Base-by-base conservation (phyloP, 441 rosid genomes). In the Melastoma candidum region DNA sequence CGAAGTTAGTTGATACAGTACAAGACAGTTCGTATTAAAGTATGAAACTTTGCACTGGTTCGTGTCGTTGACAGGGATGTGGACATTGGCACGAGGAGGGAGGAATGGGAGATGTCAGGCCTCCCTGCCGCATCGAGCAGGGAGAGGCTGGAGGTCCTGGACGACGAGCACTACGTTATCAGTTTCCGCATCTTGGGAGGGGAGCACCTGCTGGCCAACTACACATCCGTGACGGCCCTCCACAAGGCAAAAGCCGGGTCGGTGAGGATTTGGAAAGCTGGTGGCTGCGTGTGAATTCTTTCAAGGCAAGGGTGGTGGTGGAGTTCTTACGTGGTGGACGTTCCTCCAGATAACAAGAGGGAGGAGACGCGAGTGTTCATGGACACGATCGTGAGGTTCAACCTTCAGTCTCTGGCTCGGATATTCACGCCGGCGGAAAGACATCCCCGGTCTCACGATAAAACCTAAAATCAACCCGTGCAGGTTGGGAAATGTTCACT, bases 121-220 rank as follows among this genome's bases (percentile, higher is more conserved):
- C 75, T 87, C 12, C 93, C 96, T 0, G 96, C 96, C 0, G 72
- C 55, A 45, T 68, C 68, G 32, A 84, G 93, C 74, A 62, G 74
- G 50, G 96, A 87, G 66, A 58, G 79, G 41, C 80, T 87, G 7
- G 96, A 87, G 77, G 79, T 87, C 58, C 77, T 84, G 12, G 96
- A 87, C 59, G 94, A 84, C n/a, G 84, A 82, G 54, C 78, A 52
- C 3, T 82, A 82, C 53, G 84, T 87, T 43, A 48, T 87, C 32
- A 80, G 96, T 66, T 84, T 87, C 59, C 75, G 86, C 64, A 75
- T 84, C 13, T 73, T 84, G 12, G 96, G 93, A 36, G 96, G 96
- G 17, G 87, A 77, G 43, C 96, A 87, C 63, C 78, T 93, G 46
- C 77, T 87, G n/a, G 53, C 46, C 0, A 84, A 87, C 68, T 87